A percentile compares a stretch with the other conserved stretches of the same genome.
Evolutionary conservation across 805 yeast species (phyloP).

Genomic region (Kodamaea neixiangensis): DNA sequence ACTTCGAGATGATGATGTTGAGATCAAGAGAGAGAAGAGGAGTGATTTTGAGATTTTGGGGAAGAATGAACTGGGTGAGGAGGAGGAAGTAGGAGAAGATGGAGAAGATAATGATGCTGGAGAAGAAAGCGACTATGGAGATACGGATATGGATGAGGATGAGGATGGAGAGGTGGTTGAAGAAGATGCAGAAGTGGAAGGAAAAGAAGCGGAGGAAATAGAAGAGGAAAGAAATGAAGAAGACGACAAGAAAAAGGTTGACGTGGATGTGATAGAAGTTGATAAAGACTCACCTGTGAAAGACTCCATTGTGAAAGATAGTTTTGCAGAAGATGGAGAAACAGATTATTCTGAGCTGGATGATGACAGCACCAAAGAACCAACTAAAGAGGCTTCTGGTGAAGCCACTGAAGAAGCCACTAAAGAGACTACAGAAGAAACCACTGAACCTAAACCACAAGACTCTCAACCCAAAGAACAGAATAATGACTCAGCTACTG

Average conservation of each 20-base stretch:
- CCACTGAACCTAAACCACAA: not conserved
- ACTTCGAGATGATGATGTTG: slow-evolving; percentile 1
- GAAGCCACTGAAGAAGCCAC: no score
- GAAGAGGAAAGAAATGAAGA: not conserved
- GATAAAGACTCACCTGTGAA: not conserved
- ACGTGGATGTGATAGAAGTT: not conserved
- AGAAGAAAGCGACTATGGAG: not conserved
- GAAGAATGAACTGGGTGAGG: not conserved
- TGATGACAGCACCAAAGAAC: not conserved
- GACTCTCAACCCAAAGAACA: not conserved
- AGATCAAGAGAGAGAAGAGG: not conserved
- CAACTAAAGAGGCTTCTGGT: not conserved
- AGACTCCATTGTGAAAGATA: not conserved
- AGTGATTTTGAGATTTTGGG: not conserved
- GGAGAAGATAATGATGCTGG: not conserved
- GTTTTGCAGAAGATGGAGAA: slow-evolving; percentile 3
- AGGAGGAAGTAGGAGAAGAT: slow-evolving; percentile 8
- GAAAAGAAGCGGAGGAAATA: slow-evolving; percentile 11
- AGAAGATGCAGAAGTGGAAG: slow-evolving; percentile 7
- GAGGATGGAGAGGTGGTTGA: slow-evolving; percentile 1
- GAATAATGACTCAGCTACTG: not conserved
- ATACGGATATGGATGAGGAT: not conserved
- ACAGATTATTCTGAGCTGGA: slow-evolving; percentile 9
- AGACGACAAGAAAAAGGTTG: not conserved
- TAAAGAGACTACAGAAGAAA: not conserved